phyloP scores from a whole-genome alignment of 164 flowering plant genomes.

The Houttuynia cordata region DNA sequence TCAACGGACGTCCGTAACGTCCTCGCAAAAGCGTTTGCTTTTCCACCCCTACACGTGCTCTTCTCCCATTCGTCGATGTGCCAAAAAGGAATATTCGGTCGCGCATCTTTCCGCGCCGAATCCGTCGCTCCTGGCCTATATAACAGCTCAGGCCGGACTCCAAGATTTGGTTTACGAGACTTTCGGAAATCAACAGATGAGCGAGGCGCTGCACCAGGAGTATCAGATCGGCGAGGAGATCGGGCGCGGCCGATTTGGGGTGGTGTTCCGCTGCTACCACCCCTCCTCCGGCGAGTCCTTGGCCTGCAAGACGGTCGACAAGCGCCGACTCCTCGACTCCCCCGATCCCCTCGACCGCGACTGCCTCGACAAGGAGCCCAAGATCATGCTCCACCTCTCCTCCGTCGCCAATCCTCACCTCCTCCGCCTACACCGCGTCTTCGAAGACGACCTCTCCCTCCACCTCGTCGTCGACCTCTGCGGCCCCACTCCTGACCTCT shows the following conservation, averaged over 20 bases:
- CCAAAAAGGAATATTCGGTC: background rate
- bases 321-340: constrained; percentile 27
- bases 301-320: constrained; percentile 71
- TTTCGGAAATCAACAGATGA: constrained; percentile 35
- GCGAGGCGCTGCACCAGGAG: constrained; percentile 31
- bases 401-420: constrained; percentile 28
- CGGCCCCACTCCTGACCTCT: constrained; percentile 32
- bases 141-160: too few species aligned
- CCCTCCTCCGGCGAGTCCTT: constrained; percentile 24
- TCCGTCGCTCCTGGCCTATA: too few species aligned
- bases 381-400: constrained; percentile 21
- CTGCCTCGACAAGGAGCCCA: constrained; percentile 52
- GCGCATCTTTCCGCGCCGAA: background rate
- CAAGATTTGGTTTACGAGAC: too few species aligned
- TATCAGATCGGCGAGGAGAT: constrained; percentile 55
- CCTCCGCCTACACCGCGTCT: constrained; percentile 23
- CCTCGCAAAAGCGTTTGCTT: too few species aligned
- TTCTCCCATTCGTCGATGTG: background rate
- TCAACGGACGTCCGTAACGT: too few species aligned
- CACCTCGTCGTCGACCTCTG: constrained; percentile 49
- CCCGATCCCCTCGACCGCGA: constrained; percentile 40
- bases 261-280: constrained; percentile 43
- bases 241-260: constrained; percentile 73
- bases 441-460: constrained; percentile 38
- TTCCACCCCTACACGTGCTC: background rate